phyloP scores from a whole-genome alignment of 768 basidiomycete genomes.

The Pilatotrama ljubarskyi region DNA sequence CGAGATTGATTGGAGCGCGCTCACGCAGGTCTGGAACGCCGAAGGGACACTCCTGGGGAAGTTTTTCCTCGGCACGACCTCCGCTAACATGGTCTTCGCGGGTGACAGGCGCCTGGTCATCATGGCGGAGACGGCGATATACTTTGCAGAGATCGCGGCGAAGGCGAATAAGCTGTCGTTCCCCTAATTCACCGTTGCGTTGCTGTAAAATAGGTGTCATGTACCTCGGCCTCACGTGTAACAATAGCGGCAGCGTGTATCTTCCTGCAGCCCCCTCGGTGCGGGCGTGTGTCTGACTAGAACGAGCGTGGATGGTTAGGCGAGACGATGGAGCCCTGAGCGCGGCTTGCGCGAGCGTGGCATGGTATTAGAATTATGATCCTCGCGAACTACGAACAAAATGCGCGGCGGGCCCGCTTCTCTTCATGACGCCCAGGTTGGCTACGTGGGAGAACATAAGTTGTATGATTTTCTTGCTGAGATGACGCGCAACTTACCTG shows the following conservation, averaged over 20 bases:
- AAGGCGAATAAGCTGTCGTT: constrained; percentile 33
- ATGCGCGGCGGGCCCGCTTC: constrained; percentile 51
- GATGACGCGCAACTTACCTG: constrained; percentile 42
- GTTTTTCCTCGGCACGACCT: constrained; percentile 49
- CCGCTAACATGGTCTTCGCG: constrained; percentile 45
- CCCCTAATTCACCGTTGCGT: constrained; percentile 18
- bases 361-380: neutral
- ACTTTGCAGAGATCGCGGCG: constrained; percentile 39
- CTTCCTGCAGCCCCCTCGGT: no score
- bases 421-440: constrained; percentile 57
- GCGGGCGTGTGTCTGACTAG: no score
- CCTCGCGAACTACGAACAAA: constrained; percentile 41
- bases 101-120: constrained; percentile 41
- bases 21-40: constrained; percentile 51
- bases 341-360: neutral
- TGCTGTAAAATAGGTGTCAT: neutral
- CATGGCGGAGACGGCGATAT: constrained; percentile 40
- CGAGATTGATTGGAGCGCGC: neutral
- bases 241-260: no score
- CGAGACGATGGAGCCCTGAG: no score
- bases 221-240: no score
- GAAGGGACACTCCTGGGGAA: constrained; percentile 63
- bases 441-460: constrained; percentile 34
- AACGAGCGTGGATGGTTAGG: no score
- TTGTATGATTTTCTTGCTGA: neutral